phyloP scores from a whole-genome alignment of 352 stramenopile genomes.

The Phytophthora multivora region DNA sequence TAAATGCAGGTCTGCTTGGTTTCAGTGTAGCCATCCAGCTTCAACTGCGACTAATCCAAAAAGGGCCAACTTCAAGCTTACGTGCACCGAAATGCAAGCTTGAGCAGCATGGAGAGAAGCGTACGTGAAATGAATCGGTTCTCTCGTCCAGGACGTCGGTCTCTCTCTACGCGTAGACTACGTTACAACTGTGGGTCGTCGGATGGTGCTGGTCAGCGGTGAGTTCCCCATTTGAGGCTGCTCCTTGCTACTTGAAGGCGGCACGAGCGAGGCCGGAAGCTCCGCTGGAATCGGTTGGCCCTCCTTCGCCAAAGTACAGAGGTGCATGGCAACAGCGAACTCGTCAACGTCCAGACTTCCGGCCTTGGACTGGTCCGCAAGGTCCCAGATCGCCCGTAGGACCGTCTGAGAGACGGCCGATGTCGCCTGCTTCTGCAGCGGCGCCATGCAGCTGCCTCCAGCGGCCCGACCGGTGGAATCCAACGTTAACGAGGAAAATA shows the following conservation, averaged over 20 bases:
- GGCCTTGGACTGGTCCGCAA: constrained; percentile 90
- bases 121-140: constrained; percentile 11
- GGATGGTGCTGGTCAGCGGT: constrained; percentile 16
- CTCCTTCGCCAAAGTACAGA: constrained; percentile 71
- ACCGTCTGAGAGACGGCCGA: constrained; percentile 66
- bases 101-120: background rate
- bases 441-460: constrained; percentile 79
- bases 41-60: constrained; percentile 9
- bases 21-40: constrained; percentile 18
- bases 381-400: constrained; percentile 89
- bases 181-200: constrained; percentile 8
- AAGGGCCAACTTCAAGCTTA: constrained; percentile 8
- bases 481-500: constrained; percentile 76
- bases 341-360: constrained; percentile 89
- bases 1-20: background rate
- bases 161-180: constrained; percentile 15
- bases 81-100: constrained; percentile 4
- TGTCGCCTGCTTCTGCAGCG: constrained; percentile 58
- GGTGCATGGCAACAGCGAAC: constrained; percentile 92
- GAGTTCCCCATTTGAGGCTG: constrained; percentile 6
- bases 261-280: constrained; percentile 58
- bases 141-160: constrained; percentile 1
- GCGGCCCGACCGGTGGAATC: constrained; percentile 63
- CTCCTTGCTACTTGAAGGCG: constrained; percentile 49
- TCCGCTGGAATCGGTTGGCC: constrained; percentile 75